These are phyloP conservation scores for Allium cepa DNA, from an alignment of 106 monocot species.

Conservation along the genomic window DNA sequence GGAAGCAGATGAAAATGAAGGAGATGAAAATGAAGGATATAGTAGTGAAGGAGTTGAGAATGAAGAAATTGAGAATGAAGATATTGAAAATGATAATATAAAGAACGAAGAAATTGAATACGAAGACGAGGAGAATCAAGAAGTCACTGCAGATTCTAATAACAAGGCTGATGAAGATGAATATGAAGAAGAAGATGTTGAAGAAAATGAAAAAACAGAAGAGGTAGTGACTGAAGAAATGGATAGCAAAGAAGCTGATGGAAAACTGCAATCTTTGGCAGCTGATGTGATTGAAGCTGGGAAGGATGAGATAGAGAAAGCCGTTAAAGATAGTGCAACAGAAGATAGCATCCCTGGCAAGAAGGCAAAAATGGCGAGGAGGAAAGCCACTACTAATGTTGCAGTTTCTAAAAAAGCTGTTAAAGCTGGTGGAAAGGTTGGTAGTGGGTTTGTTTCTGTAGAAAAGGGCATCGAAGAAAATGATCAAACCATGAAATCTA, in stretches of 20 bases:
- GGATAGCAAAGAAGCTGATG: background rate
- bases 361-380: conserved; percentile 5
- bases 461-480: background rate
- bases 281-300: background rate
- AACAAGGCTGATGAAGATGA: background rate
- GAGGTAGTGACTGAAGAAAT: background rate
- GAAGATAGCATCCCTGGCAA: background rate
- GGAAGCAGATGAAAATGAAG: background rate
- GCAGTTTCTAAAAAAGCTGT: background rate
- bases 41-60: background rate
- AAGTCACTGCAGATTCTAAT: background rate
- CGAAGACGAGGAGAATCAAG: background rate
- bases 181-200: background rate
- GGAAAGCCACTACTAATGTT: background rate
- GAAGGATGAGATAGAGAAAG: background rate
- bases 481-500: background rate
- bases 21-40: background rate
- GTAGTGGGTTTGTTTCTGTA: background rate
- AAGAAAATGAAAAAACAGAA: background rate
- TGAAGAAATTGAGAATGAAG: background rate
- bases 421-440: background rate
- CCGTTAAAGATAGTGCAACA: background rate
- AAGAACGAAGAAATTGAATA: background rate
- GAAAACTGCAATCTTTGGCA: background rate
- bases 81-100: background rate